phyloP scores from a whole-genome alignment of 2,329 filamentous ascomycete species.

The Trichophyton schoenleinii region DNA sequence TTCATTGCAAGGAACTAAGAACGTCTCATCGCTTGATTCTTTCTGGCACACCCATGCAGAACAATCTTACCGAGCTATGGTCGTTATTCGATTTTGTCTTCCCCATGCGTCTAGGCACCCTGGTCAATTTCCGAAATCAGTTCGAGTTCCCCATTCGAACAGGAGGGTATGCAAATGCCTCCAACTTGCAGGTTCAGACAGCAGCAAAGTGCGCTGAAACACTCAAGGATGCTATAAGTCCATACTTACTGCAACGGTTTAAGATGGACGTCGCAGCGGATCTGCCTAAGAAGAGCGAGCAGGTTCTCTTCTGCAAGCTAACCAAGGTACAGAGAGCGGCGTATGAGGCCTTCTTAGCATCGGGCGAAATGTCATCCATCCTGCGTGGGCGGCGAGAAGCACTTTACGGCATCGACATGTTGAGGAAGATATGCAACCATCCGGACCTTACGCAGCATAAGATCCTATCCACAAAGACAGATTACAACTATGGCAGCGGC shows the following conservation, averaged over 20 bases:
- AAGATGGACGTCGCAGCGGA: conserved; percentile 92
- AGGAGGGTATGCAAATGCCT: conserved; percentile 90
- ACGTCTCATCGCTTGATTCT: conserved; percentile 86
- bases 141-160: conserved; percentile 91
- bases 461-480: conserved; percentile 43
- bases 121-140: conserved; percentile 78
- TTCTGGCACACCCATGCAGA: conserved; percentile 95
- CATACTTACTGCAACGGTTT: conserved; percentile 81
- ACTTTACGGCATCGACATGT: conserved; percentile 76
- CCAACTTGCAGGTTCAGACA: conserved; percentile 85
- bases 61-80: conserved; percentile 90
- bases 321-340: conserved; percentile 64
- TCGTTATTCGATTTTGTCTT: conserved; percentile 96
- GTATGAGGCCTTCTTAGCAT: conserved; percentile 70
- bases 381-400: conserved; percentile 62
- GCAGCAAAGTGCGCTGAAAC: conserved; percentile 90
- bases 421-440: conserved; percentile 96
- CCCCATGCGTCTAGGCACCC: conserved; percentile 83
- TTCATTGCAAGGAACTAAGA: conserved; percentile 85
- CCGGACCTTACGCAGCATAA: conserved; percentile 72
- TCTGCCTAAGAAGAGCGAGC: conserved; percentile 87
- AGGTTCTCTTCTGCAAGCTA: conserved; percentile 90
- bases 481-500: conserved; percentile 65
- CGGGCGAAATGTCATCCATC: conserved; percentile 76
- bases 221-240: conserved; percentile 82